phyloP scores from a whole-genome alignment of 352 stramenopile species.

The Pythium phragmitis region DNA sequence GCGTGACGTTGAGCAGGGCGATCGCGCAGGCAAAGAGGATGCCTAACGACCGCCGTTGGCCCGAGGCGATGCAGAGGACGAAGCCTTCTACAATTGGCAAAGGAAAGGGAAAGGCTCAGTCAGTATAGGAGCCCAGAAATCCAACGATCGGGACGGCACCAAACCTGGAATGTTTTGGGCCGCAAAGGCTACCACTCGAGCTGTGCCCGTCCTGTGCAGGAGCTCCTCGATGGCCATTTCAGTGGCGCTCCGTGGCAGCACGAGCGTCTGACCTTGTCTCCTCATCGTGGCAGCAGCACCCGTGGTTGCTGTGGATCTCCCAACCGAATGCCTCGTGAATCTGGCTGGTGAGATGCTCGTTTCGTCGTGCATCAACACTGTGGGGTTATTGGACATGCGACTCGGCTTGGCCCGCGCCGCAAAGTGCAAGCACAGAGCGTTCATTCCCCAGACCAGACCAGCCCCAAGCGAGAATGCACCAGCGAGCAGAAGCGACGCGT shows the following conservation, averaged over 20 bases:
- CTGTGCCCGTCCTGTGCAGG: slow-evolving; percentile 25
- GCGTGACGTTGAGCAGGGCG: slow-evolving; percentile 27
- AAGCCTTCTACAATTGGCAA: slow-evolving; percentile 20
- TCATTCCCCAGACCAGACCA: slow-evolving; percentile 21
- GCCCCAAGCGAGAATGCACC: slow-evolving; percentile 21
- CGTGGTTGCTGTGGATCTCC: background rate
- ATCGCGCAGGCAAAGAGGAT: slow-evolving; percentile 26
- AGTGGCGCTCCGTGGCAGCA: slow-evolving; percentile 1
- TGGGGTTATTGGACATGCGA: slow-evolving; percentile 6
- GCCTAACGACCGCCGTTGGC: slow-evolving; percentile 18
- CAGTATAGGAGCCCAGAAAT: background rate
- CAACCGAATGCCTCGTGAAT: background rate
- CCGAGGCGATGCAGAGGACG: slow-evolving; percentile 22
- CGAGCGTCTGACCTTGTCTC: slow-evolving; percentile 4
- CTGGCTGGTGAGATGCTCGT: background rate
- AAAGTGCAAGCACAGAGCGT: slow-evolving; percentile 24
- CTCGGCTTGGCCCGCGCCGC: slow-evolving; percentile 7
- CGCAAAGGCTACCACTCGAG: slow-evolving; percentile 19
- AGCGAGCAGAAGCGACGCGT: slow-evolving; percentile 24
- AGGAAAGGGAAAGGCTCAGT: background rate
- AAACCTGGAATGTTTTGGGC: slow-evolving; percentile 24
- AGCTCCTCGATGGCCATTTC: slow-evolving; percentile 18
- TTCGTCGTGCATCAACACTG: slow-evolving; percentile 7
- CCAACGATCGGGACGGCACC: too few species aligned
- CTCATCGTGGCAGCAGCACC: background rate